Evolutionary conservation across 2,329 filamentous ascomycete species (phyloP), one percentile per base, ranked within the genome.

Genomic region (Fusarium palustre): DNA sequence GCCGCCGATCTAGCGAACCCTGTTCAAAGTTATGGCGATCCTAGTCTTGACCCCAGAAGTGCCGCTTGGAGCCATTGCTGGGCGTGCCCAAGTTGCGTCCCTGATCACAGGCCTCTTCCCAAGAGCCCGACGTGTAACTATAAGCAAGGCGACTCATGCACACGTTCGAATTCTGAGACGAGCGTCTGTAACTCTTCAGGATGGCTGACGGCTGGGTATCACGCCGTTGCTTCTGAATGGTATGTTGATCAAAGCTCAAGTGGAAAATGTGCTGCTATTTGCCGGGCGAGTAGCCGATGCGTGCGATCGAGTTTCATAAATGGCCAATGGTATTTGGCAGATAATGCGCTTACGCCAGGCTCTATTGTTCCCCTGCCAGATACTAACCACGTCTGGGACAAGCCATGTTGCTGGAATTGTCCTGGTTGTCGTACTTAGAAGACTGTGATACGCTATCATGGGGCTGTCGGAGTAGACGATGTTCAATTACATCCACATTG

Each of bases 1-100:
- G 8, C 12, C 2, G 22, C 20, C 4, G 50, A 59, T 13, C 55
- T 46, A 31, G 18, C 28, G 7, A 31, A 25, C 1, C 25, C 50
- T 8, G 16, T 33, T 28, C 48, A n/a, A 3, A 41, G 30, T 16
- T 50, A 47, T 38, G 55, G 47, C 2, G 34, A 45, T 5, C 30
- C 36, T 4, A 41, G 42, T 18, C 30, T 43, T 2, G 52, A 46
- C 18, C 55, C 28, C 8, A 59, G 42, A 47, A 52, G 24, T 18
- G 52, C 39, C 38, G 22, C 36, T 3, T 66, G 64, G 61, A 41
- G 43, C 4, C 61, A 66, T n/a, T 66, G 64, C 9, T 66, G 50
- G 13, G 47, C 24, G 3, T 66, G 64, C 2, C 64, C 61, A 6
- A 9, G 39, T 1, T 66, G 64, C 16, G n/a, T 66, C 13, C 7